Conservation (phyloP, 2,329 filamentous ascomycete genomes). For the Pseudogymnoascus pannorum region DNA sequence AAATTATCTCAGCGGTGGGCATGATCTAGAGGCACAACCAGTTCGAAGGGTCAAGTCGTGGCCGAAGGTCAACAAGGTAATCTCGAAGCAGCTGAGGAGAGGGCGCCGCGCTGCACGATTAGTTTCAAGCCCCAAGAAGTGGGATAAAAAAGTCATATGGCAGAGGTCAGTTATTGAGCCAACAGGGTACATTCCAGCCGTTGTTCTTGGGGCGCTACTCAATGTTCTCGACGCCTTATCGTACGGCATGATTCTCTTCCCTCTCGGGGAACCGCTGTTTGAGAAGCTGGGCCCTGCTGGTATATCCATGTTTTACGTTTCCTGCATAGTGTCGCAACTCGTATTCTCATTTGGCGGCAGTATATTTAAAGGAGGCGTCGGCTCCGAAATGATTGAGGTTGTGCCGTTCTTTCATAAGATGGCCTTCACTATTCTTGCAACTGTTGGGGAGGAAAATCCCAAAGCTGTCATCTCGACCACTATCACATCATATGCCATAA, state of each 20-base stretch:
- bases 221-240: constrained; percentile 93
- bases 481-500: constrained; percentile 83
- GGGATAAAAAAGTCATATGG: constrained; percentile 62
- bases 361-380: constrained; percentile 82
- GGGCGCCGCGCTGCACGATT: constrained; percentile 18
- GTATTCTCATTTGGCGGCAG: constrained; percentile 80
- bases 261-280: constrained; percentile 80
- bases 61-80: constrained; percentile 23
- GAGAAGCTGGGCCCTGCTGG: constrained; percentile 81
- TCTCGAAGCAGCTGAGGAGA: constrained; percentile 20
- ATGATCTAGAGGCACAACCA: constrained; percentile 26
- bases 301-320: constrained; percentile 98
- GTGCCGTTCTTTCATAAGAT: constrained; percentile 99
- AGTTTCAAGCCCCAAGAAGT: constrained; percentile 57
- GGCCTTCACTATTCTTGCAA: constrained; percentile 76
- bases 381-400: constrained; percentile 97
- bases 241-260: constrained; percentile 95
- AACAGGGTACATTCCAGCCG: constrained; percentile 68
- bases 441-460: constrained; percentile 71
- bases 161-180: constrained; percentile 58
- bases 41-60: constrained; percentile 18
- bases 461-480: constrained; percentile 89
- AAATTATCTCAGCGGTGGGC: constrained; percentile 26
- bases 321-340: constrained; percentile 88
- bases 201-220: constrained; percentile 78